Conservation (phyloP, 1,139 yeast species). For the Zhuliangozyma parablackwelliae region DNA sequence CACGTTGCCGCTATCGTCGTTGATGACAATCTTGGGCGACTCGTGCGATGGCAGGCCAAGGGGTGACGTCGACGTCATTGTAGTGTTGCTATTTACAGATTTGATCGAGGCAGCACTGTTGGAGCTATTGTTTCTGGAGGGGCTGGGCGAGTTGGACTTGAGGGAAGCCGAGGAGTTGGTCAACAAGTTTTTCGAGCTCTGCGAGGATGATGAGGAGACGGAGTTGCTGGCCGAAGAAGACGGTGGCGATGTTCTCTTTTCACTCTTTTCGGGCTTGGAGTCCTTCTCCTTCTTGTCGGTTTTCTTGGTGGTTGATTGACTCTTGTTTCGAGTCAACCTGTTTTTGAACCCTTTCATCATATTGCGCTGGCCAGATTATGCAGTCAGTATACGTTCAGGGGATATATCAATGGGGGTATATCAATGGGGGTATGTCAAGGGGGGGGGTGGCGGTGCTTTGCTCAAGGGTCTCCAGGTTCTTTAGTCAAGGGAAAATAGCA, state of each 20-base stretch:
- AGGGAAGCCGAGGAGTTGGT: constrained; percentile 18
- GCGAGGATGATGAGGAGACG: constrained; percentile 17
- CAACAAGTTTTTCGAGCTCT: constrained; percentile 25
- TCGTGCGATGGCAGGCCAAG: constrained; percentile 13
- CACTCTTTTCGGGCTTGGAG: constrained; percentile 18
- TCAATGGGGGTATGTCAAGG: too few species aligned
- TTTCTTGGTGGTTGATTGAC: constrained; percentile 36
- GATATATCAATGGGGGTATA: too few species aligned
- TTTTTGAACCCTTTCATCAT: constrained; percentile 53
- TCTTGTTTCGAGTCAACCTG: constrained; percentile 43
- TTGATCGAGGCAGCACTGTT: constrained; percentile 28
- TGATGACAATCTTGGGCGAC: constrained; percentile 30
- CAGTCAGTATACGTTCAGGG: too few species aligned
- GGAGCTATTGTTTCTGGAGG: constrained; percentile 23
- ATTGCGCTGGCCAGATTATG: too few species aligned
- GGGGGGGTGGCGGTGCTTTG: too few species aligned
- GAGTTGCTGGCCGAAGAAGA: constrained; percentile 1
- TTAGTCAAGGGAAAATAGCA: too few species aligned
- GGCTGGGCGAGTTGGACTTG: constrained; percentile 28
- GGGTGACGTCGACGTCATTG: constrained; percentile 12
- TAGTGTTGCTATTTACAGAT: constrained; percentile 15
- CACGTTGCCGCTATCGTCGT: constrained; percentile 10
- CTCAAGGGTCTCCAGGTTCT: too few species aligned
- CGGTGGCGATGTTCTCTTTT: constrained; percentile 11
- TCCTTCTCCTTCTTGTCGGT: constrained; percentile 28